A percentile compares a stretch with the other conserved stretches of the same genome.
Conservation (phyloP, 345 rosid species). For the Aquilaria sinensis region DNA sequence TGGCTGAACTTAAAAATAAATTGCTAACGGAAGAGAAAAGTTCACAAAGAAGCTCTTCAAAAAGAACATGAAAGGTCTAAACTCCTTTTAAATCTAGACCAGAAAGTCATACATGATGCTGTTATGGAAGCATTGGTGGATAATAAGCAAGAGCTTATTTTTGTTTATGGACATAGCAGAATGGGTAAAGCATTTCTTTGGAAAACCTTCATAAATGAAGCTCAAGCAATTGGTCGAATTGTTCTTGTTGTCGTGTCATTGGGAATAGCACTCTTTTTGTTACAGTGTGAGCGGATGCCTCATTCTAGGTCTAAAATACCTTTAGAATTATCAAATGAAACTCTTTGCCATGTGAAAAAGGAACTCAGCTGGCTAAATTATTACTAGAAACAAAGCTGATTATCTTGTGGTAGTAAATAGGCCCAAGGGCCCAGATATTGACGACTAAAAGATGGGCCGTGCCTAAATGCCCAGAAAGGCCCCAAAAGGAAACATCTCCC, state of each 20-base stretch:
- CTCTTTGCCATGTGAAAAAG: neutral
- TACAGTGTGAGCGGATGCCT: neutral
- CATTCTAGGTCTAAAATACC: neutral
- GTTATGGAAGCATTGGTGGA: neutral
- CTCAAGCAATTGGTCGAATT: neutral
- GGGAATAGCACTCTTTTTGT: neutral
- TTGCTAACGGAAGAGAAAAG: too few relatives aligned
- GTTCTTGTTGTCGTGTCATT: neutral
- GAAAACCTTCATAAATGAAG: neutral
- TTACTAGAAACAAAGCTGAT: neutral
- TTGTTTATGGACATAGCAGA: neutral
- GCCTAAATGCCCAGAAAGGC: too few relatives aligned
- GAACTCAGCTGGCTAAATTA: neutral
- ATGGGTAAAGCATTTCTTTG: slow-evolving; percentile 3
- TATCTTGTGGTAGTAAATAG: neutral
- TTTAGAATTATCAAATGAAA: neutral
- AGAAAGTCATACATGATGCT: neutral
- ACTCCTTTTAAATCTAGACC: neutral
- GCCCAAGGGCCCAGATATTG: too few relatives aligned
- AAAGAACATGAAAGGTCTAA: too few relatives aligned
- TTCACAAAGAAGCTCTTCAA: too few relatives aligned
- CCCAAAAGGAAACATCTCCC: too few relatives aligned
- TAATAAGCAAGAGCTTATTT: neutral
- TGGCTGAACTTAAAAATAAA: too few relatives aligned
- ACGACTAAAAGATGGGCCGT: too few relatives aligned